These are phyloP conservation scores for Gnaphalium uliginosum DNA, from an alignment of 129 eudicot genomes.

Conservation along the genomic window DNA sequence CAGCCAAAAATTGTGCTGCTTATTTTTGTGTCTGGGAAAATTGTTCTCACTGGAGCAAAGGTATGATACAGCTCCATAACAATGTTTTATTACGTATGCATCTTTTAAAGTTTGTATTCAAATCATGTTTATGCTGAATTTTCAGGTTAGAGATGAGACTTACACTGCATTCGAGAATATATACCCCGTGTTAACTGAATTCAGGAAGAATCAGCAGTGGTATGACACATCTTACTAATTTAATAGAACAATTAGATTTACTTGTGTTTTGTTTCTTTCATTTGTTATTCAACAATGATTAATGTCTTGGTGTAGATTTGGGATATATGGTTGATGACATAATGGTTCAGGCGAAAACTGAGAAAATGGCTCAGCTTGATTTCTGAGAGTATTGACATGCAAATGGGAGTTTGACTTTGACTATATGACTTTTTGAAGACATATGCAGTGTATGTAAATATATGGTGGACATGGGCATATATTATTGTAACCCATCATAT, in stretches of 20 bases:
- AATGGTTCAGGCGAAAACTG: not conserved
- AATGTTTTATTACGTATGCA: not conserved
- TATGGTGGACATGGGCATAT: conserved; percentile 12
- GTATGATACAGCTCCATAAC: conserved; percentile 31
- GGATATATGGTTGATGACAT: not conserved
- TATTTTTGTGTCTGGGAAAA: conserved; percentile 86
- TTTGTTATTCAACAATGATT: not conserved
- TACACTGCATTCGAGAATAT: conserved; percentile 85
- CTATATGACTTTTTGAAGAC: conserved; percentile 14
- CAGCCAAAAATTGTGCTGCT: conserved; percentile 90
- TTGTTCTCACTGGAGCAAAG: conserved; percentile 94
- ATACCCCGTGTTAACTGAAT: conserved; percentile 83
- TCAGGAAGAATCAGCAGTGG: conserved; percentile 86
- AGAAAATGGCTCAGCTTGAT: conserved; percentile 16
- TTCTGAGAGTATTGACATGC: conserved; percentile 11
- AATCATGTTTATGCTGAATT: not conserved
- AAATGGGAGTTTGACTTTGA: conserved; percentile 23
- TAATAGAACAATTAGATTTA: not conserved
- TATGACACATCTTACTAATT: conserved; percentile 25
- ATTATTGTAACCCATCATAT: conserved; percentile 18
- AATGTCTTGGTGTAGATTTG: conserved; percentile 6
- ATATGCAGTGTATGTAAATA: conserved; percentile 2
- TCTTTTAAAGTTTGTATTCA: not conserved
- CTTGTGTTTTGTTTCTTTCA: not conserved
- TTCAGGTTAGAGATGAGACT: conserved; percentile 82